These are phyloP conservation scores for Dothideomycetes sp. DNA, from an alignment of 2,329 filamentous ascomycete species.

Conservation along the genomic window DNA sequence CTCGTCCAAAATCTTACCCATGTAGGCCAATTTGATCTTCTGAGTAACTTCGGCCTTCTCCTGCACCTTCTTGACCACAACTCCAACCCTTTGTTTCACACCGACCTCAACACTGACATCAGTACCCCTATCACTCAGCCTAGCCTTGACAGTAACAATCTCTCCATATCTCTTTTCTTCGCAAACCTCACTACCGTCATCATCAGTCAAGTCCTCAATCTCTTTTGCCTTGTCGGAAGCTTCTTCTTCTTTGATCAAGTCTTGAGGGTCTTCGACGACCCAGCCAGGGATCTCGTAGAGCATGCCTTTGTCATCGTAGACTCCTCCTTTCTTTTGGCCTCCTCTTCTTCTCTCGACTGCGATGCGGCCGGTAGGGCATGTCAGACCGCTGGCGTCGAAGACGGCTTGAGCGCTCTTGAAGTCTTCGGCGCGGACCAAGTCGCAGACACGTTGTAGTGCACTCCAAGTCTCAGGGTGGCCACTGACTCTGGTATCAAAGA, in stretches of 20 bases:
- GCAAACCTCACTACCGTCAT: slow-evolving; percentile 26
- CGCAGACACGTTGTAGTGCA: slow-evolving; percentile 58
- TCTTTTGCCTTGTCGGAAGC: slow-evolving; percentile 22
- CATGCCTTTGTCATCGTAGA: slow-evolving; percentile 37
- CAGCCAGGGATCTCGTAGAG: slow-evolving; percentile 38
- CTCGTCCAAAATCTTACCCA: slow-evolving; percentile 72
- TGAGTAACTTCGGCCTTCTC: slow-evolving; percentile 55
- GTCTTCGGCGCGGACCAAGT: slow-evolving; percentile 51
- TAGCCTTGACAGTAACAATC: slow-evolving; percentile 25
- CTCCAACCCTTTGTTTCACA: slow-evolving; percentile 49
- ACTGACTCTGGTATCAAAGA: slow-evolving; percentile 83
- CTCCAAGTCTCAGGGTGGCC: slow-evolving; percentile 73
- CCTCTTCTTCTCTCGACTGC: slow-evolving; percentile 17
- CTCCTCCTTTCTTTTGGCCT: slow-evolving; percentile 24
- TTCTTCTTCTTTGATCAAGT: slow-evolving; percentile 26
- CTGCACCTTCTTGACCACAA: slow-evolving; percentile 53
- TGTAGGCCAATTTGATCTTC: slow-evolving; percentile 63
- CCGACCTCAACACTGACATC: slow-evolving; percentile 30
- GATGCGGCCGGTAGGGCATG: slow-evolving; percentile 33
- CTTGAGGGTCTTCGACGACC: slow-evolving; percentile 36
- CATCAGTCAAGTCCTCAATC: slow-evolving; percentile 17
- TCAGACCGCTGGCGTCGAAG: slow-evolving; percentile 60
- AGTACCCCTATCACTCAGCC: slow-evolving; percentile 30
- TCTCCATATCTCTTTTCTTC: slow-evolving; percentile 25
- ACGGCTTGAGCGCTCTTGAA: slow-evolving; percentile 61